Conservation (phyloP, 2,329 filamentous ascomycete genomes). For the Fusarium citri region DNA sequence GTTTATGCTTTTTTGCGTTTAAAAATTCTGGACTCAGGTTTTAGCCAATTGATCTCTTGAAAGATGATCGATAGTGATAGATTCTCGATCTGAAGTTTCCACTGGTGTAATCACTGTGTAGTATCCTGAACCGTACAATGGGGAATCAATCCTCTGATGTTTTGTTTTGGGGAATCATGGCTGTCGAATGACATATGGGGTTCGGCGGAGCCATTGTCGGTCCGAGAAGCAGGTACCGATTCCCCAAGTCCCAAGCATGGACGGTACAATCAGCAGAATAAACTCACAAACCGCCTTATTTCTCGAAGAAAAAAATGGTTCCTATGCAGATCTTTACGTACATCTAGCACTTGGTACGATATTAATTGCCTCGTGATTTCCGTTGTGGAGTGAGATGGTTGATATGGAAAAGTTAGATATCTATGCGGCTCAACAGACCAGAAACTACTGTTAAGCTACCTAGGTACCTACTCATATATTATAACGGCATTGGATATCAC, state of each 20-base stretch:
- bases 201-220: constrained; percentile 17
- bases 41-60: neutral
- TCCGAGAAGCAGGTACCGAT: constrained; percentile 4
- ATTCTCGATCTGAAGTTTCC: neutral
- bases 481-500: neutral
- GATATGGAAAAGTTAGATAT: neutral
- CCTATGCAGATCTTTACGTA: constrained; percentile 4
- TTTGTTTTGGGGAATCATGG: neutral
- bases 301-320: constrained; percentile 1
- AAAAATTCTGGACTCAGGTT: neutral
- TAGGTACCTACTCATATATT: too few relatives aligned
- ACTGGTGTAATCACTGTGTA: neutral
- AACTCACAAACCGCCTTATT: constrained; percentile 10
- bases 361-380: neutral
- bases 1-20: constrained; percentile 6
- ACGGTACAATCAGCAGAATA: neutral
- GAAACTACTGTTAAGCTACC: neutral
- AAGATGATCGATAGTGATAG: neutral
- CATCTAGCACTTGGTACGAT: neutral
- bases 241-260: constrained; percentile 3
- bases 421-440: neutral
- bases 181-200: constrained; percentile 22
- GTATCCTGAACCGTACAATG: neutral
- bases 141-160: neutral
- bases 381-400: neutral